phyloP scores from a whole-genome alignment of 345 rosid genomes.

The Limnanthes douglasii region DNA sequence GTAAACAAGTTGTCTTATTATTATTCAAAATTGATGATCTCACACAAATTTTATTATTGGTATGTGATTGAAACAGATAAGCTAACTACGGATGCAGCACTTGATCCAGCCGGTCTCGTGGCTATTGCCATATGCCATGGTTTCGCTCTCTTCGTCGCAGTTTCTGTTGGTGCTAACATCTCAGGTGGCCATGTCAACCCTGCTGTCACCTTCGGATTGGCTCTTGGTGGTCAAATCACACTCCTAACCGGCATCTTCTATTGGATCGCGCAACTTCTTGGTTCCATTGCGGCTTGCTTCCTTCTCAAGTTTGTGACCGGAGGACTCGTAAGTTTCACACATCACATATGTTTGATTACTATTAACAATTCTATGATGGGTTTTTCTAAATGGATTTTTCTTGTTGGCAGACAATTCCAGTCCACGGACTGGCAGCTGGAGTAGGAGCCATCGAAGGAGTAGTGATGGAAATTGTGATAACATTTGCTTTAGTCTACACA shows the following conservation, averaged over 20 bases:
- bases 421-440: slow-evolving; percentile 68
- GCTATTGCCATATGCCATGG: slow-evolving; percentile 83
- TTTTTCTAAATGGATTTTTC: no score
- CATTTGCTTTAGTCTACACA: slow-evolving; percentile 85
- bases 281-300: slow-evolving; percentile 77
- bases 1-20: no score
- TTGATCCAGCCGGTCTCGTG: slow-evolving; percentile 76
- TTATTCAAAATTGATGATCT: no score
- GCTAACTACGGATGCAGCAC: slow-evolving; percentile 67
- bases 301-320: slow-evolving; percentile 69
- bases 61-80: slow-evolving; percentile 31
- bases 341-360: neutral
- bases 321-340: slow-evolving; percentile 55
- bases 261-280: slow-evolving; percentile 85
- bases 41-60: neutral
- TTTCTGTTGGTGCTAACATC: slow-evolving; percentile 75
- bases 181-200: slow-evolving; percentile 97
- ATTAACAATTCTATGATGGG: neutral
- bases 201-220: slow-evolving; percentile 84
- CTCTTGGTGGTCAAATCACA: slow-evolving; percentile 88
- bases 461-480: slow-evolving; percentile 80
- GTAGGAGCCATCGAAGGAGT: slow-evolving; percentile 70
- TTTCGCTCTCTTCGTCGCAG: slow-evolving; percentile 87
- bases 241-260: slow-evolving; percentile 79
- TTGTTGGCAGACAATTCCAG: slow-evolving; percentile 48